These are phyloP conservation scores for Trichopus zeylanicus DNA, from an alignment of 116 monocot species.

Conservation along the genomic window DNA sequence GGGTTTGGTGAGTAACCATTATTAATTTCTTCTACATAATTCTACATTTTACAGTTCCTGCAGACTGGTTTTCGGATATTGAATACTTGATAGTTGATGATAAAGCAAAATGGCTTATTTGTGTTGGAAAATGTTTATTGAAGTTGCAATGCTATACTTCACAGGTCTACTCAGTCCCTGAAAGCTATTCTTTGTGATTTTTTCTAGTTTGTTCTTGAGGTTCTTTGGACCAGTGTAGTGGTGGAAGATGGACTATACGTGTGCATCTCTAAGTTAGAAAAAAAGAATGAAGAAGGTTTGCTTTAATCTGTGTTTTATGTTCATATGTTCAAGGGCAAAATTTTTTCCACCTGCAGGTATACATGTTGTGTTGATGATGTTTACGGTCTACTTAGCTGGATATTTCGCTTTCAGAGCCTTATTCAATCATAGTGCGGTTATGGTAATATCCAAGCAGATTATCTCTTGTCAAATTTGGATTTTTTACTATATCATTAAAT, in stretches of 20 bases:
- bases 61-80: too few relatives aligned
- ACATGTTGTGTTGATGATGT: conserved; percentile 83
- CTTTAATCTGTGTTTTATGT: background rate
- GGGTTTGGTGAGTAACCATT: conserved; percentile 50
- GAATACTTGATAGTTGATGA: too few relatives aligned
- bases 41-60: too few relatives aligned
- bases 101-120: too few relatives aligned
- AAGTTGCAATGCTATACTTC: too few relatives aligned
- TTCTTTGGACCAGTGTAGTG: too few relatives aligned
- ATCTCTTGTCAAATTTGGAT: background rate
- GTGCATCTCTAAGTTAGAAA: background rate
- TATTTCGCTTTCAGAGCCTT: conserved; percentile 85
- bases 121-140: too few relatives aligned
- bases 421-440: conserved; percentile 60
- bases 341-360: conserved; percentile 48
- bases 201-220: too few relatives aligned
- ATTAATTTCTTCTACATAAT: background rate
- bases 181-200: too few relatives aligned
- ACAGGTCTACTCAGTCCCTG: too few relatives aligned
- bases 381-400: conserved; percentile 77
- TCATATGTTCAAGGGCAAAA: background rate
- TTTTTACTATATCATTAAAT: background rate
- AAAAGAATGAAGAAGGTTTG: background rate
- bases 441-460: conserved; percentile 36
- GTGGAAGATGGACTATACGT: background rate